A percentile compares a stretch with the other conserved stretches of the same genome.
Evolutionary conservation across 2,329 filamentous ascomycete species (phyloP).

Genomic region (Fusarium compactum): DNA sequence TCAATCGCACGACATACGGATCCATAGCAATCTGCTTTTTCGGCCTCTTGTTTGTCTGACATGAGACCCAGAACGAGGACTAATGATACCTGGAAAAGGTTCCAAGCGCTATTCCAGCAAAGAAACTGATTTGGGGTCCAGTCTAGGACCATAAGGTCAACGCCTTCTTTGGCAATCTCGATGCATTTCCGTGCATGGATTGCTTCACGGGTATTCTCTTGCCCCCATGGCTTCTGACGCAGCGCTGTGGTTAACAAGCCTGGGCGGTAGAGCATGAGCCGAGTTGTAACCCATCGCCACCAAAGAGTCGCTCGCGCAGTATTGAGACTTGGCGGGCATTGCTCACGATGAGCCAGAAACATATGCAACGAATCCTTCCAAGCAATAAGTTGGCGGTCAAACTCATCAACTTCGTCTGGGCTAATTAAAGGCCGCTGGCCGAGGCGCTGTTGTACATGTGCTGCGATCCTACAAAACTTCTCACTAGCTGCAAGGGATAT

Average conservation of each 20-base stretch:
- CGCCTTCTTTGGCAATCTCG: slow-evolving; percentile 1
- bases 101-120: slow-evolving; percentile 19
- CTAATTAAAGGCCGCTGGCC: slow-evolving; percentile 76
- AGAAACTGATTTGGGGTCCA: slow-evolving; percentile 11
- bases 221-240: background rate
- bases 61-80: slow-evolving; percentile 5
- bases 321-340: background rate
- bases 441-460: slow-evolving; percentile 80
- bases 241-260: background rate
- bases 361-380: slow-evolving; percentile 10
- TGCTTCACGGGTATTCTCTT: rapidly evolving
- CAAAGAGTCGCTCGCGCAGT: background rate
- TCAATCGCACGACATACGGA: background rate
- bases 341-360: background rate
- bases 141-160: background rate
- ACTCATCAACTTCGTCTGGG: slow-evolving; percentile 62
- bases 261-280: slow-evolving; percentile 19
- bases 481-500: slow-evolving; percentile 74
- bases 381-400: background rate
- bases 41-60: background rate
- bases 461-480: slow-evolving; percentile 85
- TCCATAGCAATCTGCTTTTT: background rate
- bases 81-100: slow-evolving; percentile 1
- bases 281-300: slow-evolving; percentile 11
- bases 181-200: background rate